Conservation (phyloP, 768 basidiomycete genomes). For the Leccinum truebloodii region DNA sequence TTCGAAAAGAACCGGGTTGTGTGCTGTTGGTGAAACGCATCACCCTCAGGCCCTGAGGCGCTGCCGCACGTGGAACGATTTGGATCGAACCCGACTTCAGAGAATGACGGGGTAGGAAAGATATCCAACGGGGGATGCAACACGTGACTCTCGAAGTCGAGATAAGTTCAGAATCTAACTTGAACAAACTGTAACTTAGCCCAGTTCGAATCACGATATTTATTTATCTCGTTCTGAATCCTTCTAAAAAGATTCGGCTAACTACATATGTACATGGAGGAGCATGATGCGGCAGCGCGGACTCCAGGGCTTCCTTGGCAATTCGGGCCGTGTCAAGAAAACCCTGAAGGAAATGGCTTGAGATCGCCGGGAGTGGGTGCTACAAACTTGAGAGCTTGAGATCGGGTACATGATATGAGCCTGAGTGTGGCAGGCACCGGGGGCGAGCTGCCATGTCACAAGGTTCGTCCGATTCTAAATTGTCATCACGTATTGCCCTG, state of each 20-base stretch:
- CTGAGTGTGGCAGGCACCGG: neutral
- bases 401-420: neutral
- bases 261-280: neutral
- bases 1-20: neutral
- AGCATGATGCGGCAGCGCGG: neutral
- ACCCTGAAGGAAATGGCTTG: neutral
- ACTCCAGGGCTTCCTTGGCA: neutral
- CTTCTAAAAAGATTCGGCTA: neutral
- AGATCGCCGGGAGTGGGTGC: neutral
- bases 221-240: neutral
- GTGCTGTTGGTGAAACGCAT: neutral
- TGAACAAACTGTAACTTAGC: neutral
- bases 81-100: neutral
- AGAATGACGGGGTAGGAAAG: neutral
- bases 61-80: neutral
- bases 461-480: neutral
- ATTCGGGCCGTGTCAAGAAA: slow-evolving; percentile 3
- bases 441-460: neutral
- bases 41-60: neutral
- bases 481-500: neutral
- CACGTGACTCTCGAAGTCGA: neutral
- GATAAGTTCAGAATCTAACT: neutral
- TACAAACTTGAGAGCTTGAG: neutral
- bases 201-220: neutral
- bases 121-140: neutral